These are phyloP conservation scores for Irineochytrium annulatum DNA, from an alignment of 192 early-diverging fungal species.

Conservation along the genomic window DNA sequence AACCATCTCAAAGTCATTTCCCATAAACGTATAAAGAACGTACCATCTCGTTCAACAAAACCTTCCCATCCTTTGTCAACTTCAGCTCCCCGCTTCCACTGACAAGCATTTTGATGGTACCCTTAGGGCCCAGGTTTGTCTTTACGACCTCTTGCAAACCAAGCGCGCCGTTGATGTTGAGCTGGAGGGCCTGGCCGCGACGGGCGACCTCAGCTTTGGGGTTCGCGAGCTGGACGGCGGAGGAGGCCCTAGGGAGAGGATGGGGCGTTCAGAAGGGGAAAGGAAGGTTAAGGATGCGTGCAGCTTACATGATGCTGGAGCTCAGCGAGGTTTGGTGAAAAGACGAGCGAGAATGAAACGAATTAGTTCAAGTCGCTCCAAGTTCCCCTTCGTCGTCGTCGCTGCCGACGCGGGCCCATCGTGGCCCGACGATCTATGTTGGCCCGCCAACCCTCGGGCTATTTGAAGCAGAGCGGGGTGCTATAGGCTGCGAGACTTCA, in stretches of 20 bases:
- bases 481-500: no score
- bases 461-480: no score
- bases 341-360: no score
- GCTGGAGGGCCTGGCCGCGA: conserved; percentile 91
- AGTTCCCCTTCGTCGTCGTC: no score
- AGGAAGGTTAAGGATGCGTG: no score
- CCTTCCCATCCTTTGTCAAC: conserved; percentile 99
- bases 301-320: no score
- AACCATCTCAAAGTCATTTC: background rate
- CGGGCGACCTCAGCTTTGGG: conserved; percentile 98
- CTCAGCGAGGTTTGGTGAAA: no score
- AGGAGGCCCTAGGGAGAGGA: conserved; percentile 46
- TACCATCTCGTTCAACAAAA: conserved; percentile 97
- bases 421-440: no score
- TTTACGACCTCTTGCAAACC: conserved; percentile 94
- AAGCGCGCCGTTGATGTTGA: conserved; percentile 94
- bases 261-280: no score
- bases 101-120: conserved; percentile 99
- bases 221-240: conserved; percentile 91
- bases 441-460: no score
- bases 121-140: conserved; percentile 95
- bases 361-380: no score
- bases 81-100: conserved; percentile 94
- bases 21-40: background rate
- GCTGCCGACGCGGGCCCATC: no score